Evolutionary conservation across 768 basidiomycete species (phyloP).

Genomic region (Xerocomus spinulosus): DNA sequence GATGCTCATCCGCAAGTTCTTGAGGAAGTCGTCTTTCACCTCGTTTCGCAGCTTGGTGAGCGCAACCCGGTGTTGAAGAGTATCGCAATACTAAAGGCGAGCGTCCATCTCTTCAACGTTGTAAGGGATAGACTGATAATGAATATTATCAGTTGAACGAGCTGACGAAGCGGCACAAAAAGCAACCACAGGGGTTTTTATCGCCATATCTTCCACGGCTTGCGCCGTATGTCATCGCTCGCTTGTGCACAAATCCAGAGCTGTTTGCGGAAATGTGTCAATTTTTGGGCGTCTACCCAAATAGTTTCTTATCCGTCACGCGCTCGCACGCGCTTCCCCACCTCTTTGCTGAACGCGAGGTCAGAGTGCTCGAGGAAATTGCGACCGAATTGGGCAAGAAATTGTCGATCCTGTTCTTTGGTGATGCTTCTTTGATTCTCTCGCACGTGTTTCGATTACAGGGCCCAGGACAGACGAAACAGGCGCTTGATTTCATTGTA

Average conservation of each 20-base stretch:
- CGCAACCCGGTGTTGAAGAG: constrained; percentile 67
- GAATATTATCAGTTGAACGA: constrained; percentile 46
- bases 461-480: constrained; percentile 49
- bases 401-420: constrained; percentile 48
- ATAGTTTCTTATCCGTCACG: constrained; percentile 61
- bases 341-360: constrained; percentile 60
- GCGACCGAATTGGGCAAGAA: constrained; percentile 45
- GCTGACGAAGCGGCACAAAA: constrained; percentile 54
- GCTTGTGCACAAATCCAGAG: constrained; percentile 53
- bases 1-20: constrained; percentile 48
- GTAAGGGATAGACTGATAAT: constrained; percentile 1
- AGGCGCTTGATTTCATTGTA: constrained; percentile 58
- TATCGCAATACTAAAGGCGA: constrained; percentile 62
- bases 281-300: constrained; percentile 54
- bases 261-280: constrained; percentile 62
- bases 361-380: constrained; percentile 57
- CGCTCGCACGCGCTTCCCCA: constrained; percentile 62
- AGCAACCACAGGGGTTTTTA: constrained; percentile 60
- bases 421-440: constrained; percentile 57
- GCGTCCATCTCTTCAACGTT: constrained; percentile 6
- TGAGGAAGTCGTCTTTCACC: constrained; percentile 52
- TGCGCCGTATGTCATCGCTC: constrained; percentile 58
- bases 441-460: constrained; percentile 62
- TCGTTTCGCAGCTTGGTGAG: constrained; percentile 65
- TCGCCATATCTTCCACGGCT: constrained; percentile 67